Percentiles rank a stretch among this genome's conserved stretches.
Evolutionary conservation across 768 basidiomycete genomes (phyloP).

Genomic region (Pleurotus eryngii): DNA sequence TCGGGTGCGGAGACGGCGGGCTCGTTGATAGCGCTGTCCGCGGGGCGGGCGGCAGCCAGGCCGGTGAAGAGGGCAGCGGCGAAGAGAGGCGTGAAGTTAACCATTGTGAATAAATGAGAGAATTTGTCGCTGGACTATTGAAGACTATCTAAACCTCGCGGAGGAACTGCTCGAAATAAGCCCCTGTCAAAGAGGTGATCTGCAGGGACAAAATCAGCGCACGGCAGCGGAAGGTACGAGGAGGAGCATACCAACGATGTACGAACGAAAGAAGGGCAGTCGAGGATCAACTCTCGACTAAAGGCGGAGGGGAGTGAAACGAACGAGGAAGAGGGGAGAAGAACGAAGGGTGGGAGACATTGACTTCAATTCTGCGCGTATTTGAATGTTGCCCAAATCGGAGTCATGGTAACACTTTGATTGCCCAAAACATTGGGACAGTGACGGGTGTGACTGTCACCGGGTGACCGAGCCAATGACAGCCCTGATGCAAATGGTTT

Average conservation of each 20-base stretch:
- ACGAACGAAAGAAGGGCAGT: constrained; percentile 51
- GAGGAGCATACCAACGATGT: constrained; percentile 37
- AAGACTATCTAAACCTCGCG: constrained; percentile 54
- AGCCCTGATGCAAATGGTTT: not conserved
- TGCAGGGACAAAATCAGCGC: constrained; percentile 18
- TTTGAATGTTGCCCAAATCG: constrained; percentile 1
- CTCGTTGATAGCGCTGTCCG: constrained; percentile 34
- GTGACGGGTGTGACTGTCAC: constrained; percentile 9
- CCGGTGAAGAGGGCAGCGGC: constrained; percentile 52
- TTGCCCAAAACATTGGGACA: not conserved
- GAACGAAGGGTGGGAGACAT: constrained; percentile 21
- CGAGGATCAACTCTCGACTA: constrained; percentile 66
- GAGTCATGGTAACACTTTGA: not conserved
- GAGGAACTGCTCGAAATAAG: constrained; percentile 47
- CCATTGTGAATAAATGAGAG: constrained; percentile 51
- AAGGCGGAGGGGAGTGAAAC: constrained; percentile 38
- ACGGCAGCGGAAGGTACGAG: constrained; percentile 3
- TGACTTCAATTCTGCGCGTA: constrained; percentile 16
- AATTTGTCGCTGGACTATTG: constrained; percentile 35
- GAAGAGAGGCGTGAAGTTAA: constrained; percentile 51
- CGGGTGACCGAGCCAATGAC: constrained; percentile 9
- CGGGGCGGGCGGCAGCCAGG: constrained; percentile 43
- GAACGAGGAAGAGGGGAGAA: constrained; percentile 34
- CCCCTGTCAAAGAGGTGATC: constrained; percentile 76
- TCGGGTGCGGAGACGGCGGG: constrained; percentile 45